Percentiles rank a stretch among this genome's conserved stretches.
These are phyloP conservation scores for Thamnidium elegans DNA, from an alignment of 192 early-diverging fungal genomes.

Conservation along the genomic window DNA sequence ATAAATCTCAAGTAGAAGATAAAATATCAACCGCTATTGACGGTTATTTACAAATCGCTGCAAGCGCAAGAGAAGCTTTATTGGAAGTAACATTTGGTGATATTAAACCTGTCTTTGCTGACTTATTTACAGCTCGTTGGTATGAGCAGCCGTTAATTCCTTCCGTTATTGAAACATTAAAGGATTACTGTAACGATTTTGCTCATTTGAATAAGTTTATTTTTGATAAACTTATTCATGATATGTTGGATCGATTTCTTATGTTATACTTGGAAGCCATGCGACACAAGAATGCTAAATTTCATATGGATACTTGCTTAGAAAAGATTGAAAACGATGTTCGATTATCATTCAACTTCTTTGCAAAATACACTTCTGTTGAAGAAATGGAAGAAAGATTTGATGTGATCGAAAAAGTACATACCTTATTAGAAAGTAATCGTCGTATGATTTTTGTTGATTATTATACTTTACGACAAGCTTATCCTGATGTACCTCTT, in stretches of 20 bases:
- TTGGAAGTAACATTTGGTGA: constrained; percentile 86
- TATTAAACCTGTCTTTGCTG: constrained; percentile 66
- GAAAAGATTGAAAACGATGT: constrained; percentile 79
- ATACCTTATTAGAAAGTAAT: constrained; percentile 75
- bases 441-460: constrained; percentile 87
- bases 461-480: constrained; percentile 86
- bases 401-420: constrained; percentile 79
- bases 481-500: constrained; percentile 91
- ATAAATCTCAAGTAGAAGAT: constrained; percentile 58
- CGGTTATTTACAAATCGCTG: constrained; percentile 89
- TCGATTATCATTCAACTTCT: constrained; percentile 71
- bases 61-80: constrained; percentile 69
- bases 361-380: constrained; percentile 66
- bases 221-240: constrained; percentile 82
- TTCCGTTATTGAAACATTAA: constrained; percentile 87
- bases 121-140: constrained; percentile 83
- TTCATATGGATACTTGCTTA: constrained; percentile 62
- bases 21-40: constrained; percentile 75
- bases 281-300: constrained; percentile 70
- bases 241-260: constrained; percentile 83
- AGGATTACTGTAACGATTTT: constrained; percentile 92
- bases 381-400: constrained; percentile 77
- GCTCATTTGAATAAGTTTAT: constrained; percentile 87
- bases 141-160: constrained; percentile 88
- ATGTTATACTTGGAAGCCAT: constrained; percentile 86